Evolutionary conservation across 345 rosid genomes (phyloP), one percentile per base, ranked within the genome.

Genomic region (Reutealis trisperma): DNA sequence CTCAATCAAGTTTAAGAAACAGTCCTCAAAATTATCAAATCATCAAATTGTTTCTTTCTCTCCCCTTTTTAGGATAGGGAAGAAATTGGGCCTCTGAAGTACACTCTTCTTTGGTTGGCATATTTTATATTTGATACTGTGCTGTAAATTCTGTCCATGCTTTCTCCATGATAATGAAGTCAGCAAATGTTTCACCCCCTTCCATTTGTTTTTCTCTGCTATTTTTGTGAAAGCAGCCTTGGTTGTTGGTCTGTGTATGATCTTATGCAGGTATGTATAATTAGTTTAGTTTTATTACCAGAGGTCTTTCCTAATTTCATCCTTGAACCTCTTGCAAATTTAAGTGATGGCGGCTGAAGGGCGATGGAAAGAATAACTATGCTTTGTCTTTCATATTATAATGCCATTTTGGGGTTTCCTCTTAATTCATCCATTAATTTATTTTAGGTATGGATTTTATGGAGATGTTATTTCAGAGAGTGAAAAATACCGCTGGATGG

Each of bases 401-500:
- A 71, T 67, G 69, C 69, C 13, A 37, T 44, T 52, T 32, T 44
- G 42, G 21, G 63, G 67, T 72, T 63, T 61, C 54, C 64, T 45
- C 16, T 57, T 67, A 68, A 71, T 77, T 73, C 55, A 41, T 66
- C 47, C 22, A 37, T 76, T 34, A 18, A 55, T 59, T 73, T 19
- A 74, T 78, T 12, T 76, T 78, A 95, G 97, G 81, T 95, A 93
- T 86, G 98, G 98, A 67, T 95, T 93, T 84, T 95, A 95, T 80
- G 99, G 99, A 75, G 99, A 95, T 80, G 99, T 95, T 77, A 88
- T 95, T 51, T 82, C 92, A 37, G 98, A 93, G 83, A 95, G 98
- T 84, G 99, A 95, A 86, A 93, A 93, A 71, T 87, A 87, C 76
- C 94, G 98, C 52, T 95, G 98, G 99, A 93, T 95, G 99, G 98